Evolutionary conservation across 139 green algal genomes (phyloP).

Genomic region (Picochlorum sp.): DNA sequence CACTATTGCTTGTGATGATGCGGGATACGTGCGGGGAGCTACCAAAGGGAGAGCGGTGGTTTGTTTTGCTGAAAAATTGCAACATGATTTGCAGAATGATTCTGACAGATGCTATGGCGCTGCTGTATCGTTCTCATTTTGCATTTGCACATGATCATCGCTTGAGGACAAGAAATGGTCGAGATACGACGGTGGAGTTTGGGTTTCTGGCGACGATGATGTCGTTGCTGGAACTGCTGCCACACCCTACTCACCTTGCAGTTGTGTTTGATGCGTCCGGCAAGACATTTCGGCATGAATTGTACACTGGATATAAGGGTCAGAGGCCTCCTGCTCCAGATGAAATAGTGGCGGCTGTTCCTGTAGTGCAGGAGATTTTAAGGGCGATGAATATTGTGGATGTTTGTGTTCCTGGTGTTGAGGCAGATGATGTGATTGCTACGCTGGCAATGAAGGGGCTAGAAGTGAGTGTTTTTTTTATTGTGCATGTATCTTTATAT

Average conservation of each 20-base stretch:
- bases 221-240: conserved; percentile 27
- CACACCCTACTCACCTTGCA: conserved; percentile 47
- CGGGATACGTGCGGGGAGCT: too few species aligned
- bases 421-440: conserved; percentile 62
- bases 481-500: too few species aligned
- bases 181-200: conserved; percentile 39
- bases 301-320: conserved; percentile 52
- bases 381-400: conserved; percentile 26
- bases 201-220: conserved; percentile 37
- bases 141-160: conserved; percentile 18
- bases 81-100: too few species aligned
- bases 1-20: too few species aligned
- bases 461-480: too few species aligned
- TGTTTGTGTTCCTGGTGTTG: conserved; percentile 42
- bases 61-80: too few species aligned
- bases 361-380: conserved; percentile 26
- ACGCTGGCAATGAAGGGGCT: conserved; percentile 25
- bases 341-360: conserved; percentile 21
- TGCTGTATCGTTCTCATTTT: conserved; percentile 46
- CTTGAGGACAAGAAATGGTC: conserved; percentile 10
- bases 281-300: conserved; percentile 49
- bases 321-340: conserved; percentile 33
- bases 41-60: too few species aligned
- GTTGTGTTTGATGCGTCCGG: conserved; percentile 50
- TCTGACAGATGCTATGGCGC: conserved; percentile 34